Conservation (phyloP, 768 basidiomycete genomes). For the Leccinum olivaceopallidum region DNA sequence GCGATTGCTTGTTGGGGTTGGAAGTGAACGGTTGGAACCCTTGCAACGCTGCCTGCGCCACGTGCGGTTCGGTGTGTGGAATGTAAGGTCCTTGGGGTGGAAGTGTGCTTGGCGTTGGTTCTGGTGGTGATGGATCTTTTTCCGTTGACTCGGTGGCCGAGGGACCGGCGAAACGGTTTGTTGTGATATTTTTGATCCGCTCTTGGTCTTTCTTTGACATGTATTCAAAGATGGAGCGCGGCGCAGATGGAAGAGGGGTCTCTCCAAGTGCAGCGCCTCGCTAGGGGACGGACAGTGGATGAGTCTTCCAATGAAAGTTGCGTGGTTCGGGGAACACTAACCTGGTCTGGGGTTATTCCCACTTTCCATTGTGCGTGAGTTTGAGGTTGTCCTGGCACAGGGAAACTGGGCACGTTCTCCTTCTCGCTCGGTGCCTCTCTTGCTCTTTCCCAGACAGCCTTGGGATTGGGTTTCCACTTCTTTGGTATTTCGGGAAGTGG, state of each 20-base stretch:
- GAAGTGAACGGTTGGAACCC: slow-evolving; percentile 90
- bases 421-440: slow-evolving; percentile 41
- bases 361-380: slow-evolving; percentile 54
- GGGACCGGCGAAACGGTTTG: slow-evolving; percentile 28
- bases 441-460: slow-evolving; percentile 64
- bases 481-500: slow-evolving; percentile 78
- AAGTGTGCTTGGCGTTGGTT: slow-evolving; percentile 17
- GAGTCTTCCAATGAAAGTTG: neutral
- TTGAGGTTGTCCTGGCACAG: slow-evolving; percentile 25
- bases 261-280: slow-evolving; percentile 86
- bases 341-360: slow-evolving; percentile 72
- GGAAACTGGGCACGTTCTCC: slow-evolving; percentile 40
- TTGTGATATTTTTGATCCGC: slow-evolving; percentile 65
- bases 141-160: slow-evolving; percentile 29
- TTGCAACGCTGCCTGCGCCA: slow-evolving; percentile 81
- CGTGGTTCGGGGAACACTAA: slow-evolving; percentile 34
- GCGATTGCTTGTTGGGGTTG: slow-evolving; percentile 76
- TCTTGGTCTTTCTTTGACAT: slow-evolving; percentile 92
- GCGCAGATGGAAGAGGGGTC: slow-evolving; percentile 61
- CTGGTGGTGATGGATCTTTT: slow-evolving; percentile 12
- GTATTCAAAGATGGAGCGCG: slow-evolving; percentile 91
- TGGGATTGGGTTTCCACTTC: slow-evolving; percentile 86
- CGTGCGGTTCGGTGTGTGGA: slow-evolving; percentile 68
- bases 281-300: slow-evolving; percentile 40
- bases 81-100: slow-evolving; percentile 40